Base-by-base conservation (phyloP, 768 basidiomycete species). In the Tricholoma terreum region DNA sequence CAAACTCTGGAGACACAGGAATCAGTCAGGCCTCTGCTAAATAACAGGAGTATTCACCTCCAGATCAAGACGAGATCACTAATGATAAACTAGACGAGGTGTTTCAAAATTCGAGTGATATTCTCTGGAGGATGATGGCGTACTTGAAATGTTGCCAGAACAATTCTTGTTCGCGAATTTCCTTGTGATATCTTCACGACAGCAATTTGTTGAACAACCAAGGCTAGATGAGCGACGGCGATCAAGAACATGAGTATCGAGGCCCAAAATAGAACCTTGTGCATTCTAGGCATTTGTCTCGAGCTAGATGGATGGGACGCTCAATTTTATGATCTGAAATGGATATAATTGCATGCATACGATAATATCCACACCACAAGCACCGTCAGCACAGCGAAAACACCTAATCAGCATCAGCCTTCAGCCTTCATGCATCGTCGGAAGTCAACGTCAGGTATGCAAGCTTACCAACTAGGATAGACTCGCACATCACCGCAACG, bases 1-100 rank as follows among this genome's bases (percentile, higher is more conserved):
- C 63, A 64, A 10, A 61, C 56, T 38, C 60, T 64, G 43, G 12
- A 3, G 17, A 3, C 17, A 1, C n/a, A 8, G 15, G 2, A 9
- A 31, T 31, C 8, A 33, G 24, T n/a, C 27, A 27, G 22, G 53
- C 17, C 9, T 34, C 21, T 12, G 22, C 12, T 5, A 45, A 45
- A 24, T 14, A 24, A 24, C 6, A 30, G 9, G 30, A 6, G 15
- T 17, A 24, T 27, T 8, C 17, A 64, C 63, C 63, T 64, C 63
- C 63, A 64, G 30, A 59, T 58, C 14, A 61, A 31, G 21, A 64
- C 52, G 6, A 64, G 30, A 27, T 64, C 60, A 0, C 60, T 56
- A 24, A 59, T 56, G n/a, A 59, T 22, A 22, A 59, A 64, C 60
- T 64, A 22, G 22, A 14, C 15, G 19, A 31, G 30, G 40, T 21